Conservation (phyloP, 1,284 basidiomycete genomes). For the Ustanciosporium gigantosporum region DNA sequence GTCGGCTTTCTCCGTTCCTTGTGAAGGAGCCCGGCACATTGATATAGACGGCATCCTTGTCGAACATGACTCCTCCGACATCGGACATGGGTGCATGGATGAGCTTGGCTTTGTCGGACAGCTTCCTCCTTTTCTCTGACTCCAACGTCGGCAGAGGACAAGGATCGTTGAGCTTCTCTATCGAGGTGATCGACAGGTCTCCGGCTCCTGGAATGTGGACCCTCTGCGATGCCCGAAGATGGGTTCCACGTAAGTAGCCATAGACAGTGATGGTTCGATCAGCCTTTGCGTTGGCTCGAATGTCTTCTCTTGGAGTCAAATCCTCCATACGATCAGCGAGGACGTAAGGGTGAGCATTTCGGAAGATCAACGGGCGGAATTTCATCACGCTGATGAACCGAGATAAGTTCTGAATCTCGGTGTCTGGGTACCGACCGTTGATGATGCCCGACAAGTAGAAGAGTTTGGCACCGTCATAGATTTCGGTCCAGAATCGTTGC, state of each 20-base stretch:
- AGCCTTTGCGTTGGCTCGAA: constrained; percentile 81
- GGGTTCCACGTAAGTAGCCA: constrained; percentile 76
- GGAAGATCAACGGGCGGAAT: constrained; percentile 93
- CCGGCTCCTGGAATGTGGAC: constrained; percentile 96
- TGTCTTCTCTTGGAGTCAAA: constrained; percentile 81
- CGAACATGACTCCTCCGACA: constrained; percentile 93
- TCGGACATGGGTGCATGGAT: constrained; percentile 99
- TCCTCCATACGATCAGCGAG: constrained; percentile 96
- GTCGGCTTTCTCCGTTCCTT: constrained; percentile 65
- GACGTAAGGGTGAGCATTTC: constrained; percentile 92
- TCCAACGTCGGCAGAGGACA: constrained; percentile 91
- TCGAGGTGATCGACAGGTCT: constrained; percentile 73
- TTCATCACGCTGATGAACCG: constrained; percentile 96
- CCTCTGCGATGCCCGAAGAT: constrained; percentile 69
- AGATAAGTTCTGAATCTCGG: constrained; percentile 91
- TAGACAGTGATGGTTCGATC: constrained; percentile 91
- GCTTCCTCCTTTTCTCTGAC: constrained; percentile 85
- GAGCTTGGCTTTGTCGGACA: constrained; percentile 93
- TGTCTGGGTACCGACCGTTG: constrained; percentile 96
- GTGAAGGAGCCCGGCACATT: constrained; percentile 95
- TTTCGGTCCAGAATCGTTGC: constrained; percentile 99
- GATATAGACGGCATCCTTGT: constrained; percentile 98
- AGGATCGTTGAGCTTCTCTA: constrained; percentile 82
- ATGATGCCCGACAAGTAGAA: constrained; percentile 97
- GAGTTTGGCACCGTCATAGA: constrained; percentile 96